phyloP scores from a whole-genome alignment of 1,284 basidiomycete species.

The Ceratobasidium sp. region DNA sequence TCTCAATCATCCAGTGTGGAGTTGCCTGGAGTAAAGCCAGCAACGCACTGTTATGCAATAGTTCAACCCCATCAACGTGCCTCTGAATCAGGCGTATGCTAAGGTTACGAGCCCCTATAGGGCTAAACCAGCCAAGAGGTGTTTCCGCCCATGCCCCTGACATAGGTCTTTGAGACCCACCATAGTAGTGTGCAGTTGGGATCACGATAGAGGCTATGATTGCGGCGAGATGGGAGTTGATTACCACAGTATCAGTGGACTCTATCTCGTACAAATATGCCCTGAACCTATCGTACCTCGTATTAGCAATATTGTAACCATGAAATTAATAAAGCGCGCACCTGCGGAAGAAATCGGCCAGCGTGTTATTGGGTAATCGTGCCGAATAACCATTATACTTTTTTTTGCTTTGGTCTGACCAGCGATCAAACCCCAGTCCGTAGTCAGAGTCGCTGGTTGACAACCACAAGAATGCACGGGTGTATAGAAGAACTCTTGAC shows the following conservation, averaged over 20 bases:
- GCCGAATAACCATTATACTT: neutral
- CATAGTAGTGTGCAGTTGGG: neutral
- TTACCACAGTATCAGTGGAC: neutral
- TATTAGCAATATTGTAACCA: neutral
- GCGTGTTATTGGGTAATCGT: neutral
- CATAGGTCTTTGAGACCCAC: neutral
- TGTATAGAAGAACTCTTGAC: neutral
- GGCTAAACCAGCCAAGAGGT: neutral
- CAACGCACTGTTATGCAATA: too few species aligned
- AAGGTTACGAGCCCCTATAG: neutral
- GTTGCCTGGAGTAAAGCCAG: too few species aligned
- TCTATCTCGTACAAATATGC: neutral
- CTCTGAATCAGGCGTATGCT: too few species aligned
- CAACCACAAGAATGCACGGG: neutral
- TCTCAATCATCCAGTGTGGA: neutral
- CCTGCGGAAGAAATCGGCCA: neutral
- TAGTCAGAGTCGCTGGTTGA: too few species aligned
- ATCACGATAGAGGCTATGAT: neutral
- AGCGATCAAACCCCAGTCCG: neutral
- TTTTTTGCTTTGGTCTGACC: neutral
- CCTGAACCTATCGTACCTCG: neutral
- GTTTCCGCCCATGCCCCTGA: neutral
- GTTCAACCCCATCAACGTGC: too few species aligned
- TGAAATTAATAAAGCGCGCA: neutral
- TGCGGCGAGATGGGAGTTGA: neutral